A percentile compares a stretch with the other conserved stretches of the same genome.
These are phyloP conservation scores for Lactarius vividus DNA, from an alignment of 768 basidiomycete genomes.

Conservation along the genomic window DNA sequence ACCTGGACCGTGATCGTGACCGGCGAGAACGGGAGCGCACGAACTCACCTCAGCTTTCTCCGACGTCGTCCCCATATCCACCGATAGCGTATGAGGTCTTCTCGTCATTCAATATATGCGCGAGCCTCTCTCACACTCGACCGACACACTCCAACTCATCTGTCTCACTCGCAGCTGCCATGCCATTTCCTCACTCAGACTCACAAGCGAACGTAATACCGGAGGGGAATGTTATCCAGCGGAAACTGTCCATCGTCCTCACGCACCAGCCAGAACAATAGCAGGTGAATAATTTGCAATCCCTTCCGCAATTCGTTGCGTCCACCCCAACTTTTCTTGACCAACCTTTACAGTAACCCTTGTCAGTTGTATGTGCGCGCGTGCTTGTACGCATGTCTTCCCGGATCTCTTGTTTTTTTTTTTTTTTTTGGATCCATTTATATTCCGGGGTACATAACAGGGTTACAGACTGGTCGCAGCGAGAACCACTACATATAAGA, in stretches of 20 bases:
- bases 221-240: constrained; percentile 25
- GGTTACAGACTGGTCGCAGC: too few relatives aligned
- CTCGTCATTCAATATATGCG: constrained; percentile 26
- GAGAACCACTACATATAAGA: too few relatives aligned
- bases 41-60: constrained; percentile 6
- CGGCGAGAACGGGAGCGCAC: neutral
- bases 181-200: too few relatives aligned
- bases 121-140: constrained; percentile 21
- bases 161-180: constrained; percentile 13
- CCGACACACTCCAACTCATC: constrained; percentile 27
- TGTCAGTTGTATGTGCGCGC: neutral
- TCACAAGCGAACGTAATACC: neutral
- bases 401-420: too few relatives aligned
- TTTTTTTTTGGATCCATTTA: too few relatives aligned
- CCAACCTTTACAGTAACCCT: too few relatives aligned
- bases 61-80: constrained; percentile 22
- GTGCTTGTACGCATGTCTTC: neutral
- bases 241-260: constrained; percentile 39
- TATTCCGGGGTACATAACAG: too few relatives aligned
- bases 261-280: constrained; percentile 33
- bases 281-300: constrained; percentile 30
- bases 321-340: neutral
- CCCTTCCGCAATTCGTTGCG: neutral
- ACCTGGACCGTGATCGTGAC: constrained; percentile 14
- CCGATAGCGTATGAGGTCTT: constrained; percentile 32